Base-by-base conservation (phyloP, 192 early-diverging fungal genomes). In the Kappamyces sp. region DNA sequence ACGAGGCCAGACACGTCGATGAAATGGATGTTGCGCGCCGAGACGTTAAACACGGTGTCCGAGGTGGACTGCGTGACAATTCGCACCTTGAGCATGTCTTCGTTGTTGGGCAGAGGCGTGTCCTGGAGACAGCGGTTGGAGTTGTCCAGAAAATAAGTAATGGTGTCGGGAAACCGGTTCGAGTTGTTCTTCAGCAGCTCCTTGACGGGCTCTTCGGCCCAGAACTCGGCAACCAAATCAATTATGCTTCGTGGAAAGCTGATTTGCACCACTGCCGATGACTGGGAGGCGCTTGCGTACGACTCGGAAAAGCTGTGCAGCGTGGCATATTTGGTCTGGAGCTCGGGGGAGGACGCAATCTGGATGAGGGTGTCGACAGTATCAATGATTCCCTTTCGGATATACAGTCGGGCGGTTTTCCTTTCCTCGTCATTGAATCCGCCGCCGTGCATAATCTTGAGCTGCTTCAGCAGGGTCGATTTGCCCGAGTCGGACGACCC, bases 1-100 rank as follows among this genome's bases (percentile, higher is more conserved):
- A 79, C 74, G 61, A 87, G 86, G 5, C 87, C 87, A 36, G 85
- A 85, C 0, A 88, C 86, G 73, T 88, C 87, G 63, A 71, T 86
- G 59, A 88, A 79, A 46, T 77, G 72, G 60, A 74, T 63, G 4
- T 55, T 52, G 23, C 23, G 23, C 23, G 23, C 23, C 23, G 23
- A 60, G 23, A 78, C 74, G 8, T 38, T 54, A 48, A 78, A 73
- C 3, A 47, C 34, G 10, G 66, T 77, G 61, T 78, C 71, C 3
- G 60, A 60, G 9, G 77, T 64, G 43, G 49, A 60, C 2, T 63
- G 51, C 13, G 76, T 78, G 12, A 63, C 54, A 31, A 40, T 60
- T 12, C 76, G 49, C 7, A 62, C 46, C 40, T 60, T 48, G 9
- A 78, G 40, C 38, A 78, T 74, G 61, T 77, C 75, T 67, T 51